Percentiles rank a stretch among this genome's conserved stretches.
phyloP scores from a whole-genome alignment of 345 rosid species.

The Hypericum androsaemum region DNA sequence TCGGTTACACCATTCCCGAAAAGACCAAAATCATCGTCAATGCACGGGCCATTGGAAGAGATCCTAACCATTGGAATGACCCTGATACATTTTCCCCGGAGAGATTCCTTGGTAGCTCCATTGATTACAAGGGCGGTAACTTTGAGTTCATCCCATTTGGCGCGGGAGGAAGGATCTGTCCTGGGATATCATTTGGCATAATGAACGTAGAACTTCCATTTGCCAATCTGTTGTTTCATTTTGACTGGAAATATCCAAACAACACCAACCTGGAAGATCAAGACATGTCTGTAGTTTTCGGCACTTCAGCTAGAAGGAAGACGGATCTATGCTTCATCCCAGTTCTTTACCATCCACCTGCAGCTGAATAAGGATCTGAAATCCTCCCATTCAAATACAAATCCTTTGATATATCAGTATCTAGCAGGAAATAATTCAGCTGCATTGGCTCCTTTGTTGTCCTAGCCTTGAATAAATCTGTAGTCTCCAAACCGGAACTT shows the following conservation, averaged over 20 bases:
- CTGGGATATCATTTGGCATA: slow-evolving; percentile 15
- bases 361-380: neutral
- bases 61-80: slow-evolving; percentile 19
- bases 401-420: too few species aligned
- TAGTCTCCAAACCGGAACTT: too few species aligned
- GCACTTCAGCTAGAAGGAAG: slow-evolving; percentile 5
- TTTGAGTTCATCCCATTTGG: slow-evolving; percentile 10
- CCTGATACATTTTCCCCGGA: slow-evolving; percentile 14
- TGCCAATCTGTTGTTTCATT: slow-evolving; percentile 17
- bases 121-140: neutral
- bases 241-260: slow-evolving; percentile 23
- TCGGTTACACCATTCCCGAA: slow-evolving; percentile 12
- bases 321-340: slow-evolving; percentile 11
- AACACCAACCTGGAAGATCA: slow-evolving; percentile 3
- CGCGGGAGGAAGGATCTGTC: slow-evolving; percentile 29
- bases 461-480: too few species aligned
- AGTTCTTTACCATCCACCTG: neutral
- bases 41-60: slow-evolving; percentile 23
- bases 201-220: slow-evolving; percentile 18
- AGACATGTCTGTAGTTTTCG: slow-evolving; percentile 19
- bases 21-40: slow-evolving; percentile 16
- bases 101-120: slow-evolving; percentile 15
- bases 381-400: too few species aligned
- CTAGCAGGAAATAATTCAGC: too few species aligned
- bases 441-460: too few species aligned